Evolutionary conservation across 2,329 filamentous ascomycete species (phyloP).

Genomic region (Aspergillus tubingensis): DNA sequence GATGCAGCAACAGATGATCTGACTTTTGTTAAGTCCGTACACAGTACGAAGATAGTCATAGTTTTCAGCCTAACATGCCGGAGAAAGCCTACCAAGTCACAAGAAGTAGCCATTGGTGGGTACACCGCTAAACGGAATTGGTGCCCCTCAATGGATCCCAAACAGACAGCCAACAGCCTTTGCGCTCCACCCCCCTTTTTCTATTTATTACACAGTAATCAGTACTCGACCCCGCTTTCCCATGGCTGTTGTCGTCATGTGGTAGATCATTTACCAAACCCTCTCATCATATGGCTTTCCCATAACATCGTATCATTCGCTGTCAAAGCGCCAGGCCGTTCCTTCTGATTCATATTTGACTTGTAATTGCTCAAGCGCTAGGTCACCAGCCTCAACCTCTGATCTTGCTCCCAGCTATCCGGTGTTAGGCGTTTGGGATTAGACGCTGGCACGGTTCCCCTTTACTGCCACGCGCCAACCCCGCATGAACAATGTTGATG

Average conservation of each 20-base stretch:
- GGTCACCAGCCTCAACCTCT: conserved; percentile 11
- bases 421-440: conserved; percentile 11
- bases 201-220: conserved; percentile 12
- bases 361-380: background rate
- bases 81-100: conserved; percentile 9
- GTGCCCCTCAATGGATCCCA: conserved; percentile 13
- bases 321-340: conserved; percentile 3
- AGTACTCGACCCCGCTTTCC: conserved; percentile 13
- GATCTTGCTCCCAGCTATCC: background rate
- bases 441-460: background rate
- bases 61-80: conserved; percentile 17
- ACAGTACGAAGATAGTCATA: background rate
- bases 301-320: background rate
- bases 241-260: conserved; percentile 25
- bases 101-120: conserved; percentile 18
- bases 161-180: conserved; percentile 6
- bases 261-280: conserved; percentile 13
- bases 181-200: conserved; percentile 5
- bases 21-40: conserved; percentile 1
- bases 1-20: conserved; percentile 8
- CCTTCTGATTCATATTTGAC: conserved; percentile 2
- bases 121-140: conserved; percentile 1
- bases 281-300: conserved; percentile 10
- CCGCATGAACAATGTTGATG: conserved; percentile 27
- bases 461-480: conserved; percentile 27